These are phyloP conservation scores for Botrytis byssoidea DNA, from an alignment of 2,329 filamentous ascomycete genomes.

Conservation along the genomic window DNA sequence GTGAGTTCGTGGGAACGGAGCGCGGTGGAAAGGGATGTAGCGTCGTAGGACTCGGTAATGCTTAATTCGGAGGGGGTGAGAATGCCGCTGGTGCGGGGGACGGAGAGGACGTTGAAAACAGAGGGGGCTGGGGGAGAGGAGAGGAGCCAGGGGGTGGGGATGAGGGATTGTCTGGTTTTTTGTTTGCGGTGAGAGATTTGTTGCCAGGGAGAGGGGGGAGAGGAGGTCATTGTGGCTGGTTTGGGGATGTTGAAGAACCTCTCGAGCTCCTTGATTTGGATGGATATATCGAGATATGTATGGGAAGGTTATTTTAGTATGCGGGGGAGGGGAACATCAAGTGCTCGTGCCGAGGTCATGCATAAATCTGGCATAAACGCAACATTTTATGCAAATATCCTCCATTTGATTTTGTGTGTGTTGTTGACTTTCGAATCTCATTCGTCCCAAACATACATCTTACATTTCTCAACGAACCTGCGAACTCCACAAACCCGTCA, in stretches of 20 bases:
- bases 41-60: neutral
- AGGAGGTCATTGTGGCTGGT: neutral
- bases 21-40: neutral
- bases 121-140: neutral
- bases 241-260: neutral
- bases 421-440: neutral
- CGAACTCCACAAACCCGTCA: neutral
- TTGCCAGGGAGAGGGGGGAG: neutral
- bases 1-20: neutral
- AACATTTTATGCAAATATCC: neutral
- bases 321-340: neutral
- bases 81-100: neutral
- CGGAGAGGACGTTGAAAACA: neutral
- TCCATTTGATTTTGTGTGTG: neutral
- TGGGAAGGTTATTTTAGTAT: neutral
- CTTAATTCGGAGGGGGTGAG: constrained; percentile 1
- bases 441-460: neutral
- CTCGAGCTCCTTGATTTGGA: neutral
- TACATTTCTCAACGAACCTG: neutral
- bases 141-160: neutral
- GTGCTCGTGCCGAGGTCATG: neutral
- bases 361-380: neutral
- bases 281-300: neutral
- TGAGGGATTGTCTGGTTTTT: neutral
- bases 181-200: neutral